Evolutionary conservation across 257 asterid genomes (phyloP), one percentile per base, ranked within the genome.

Genomic region (Galeopsis tetrahit): DNA sequence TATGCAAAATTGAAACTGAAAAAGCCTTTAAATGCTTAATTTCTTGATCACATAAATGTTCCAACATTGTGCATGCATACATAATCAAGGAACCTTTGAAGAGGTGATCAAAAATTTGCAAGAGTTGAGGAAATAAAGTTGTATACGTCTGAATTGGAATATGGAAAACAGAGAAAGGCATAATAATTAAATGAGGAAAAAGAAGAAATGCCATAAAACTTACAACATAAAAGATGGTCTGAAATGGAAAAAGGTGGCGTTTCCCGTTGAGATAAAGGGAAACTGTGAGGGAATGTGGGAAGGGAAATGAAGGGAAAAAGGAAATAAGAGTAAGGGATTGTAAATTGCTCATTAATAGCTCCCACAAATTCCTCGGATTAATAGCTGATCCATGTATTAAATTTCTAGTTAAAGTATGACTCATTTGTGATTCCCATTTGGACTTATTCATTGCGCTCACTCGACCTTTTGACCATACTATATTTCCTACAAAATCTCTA

Each of bases 321-420:
- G 34, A 43, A 36, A 31, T 2, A 9, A 5, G 70, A 38, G 51
- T 32, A 55, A 38, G 49, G 38, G 73, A 68, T 57, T 31, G 77
- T 13, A 44, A 72, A 31, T 64, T 28, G 75, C 74, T 65, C 35
- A 72, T 67, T 68, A 66, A 72, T 77, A 58, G 28, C 59, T 57
- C 76, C 82, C 94, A 82, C 82, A 68, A 70, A 74, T 83, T 70
- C 78, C 53, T 79, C 86, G 86, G 66, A 70, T 69, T 74, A 63
- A 72, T 78, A 63, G 85, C 76, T 72, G 52, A 14, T 79, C 82
- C 86, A 55, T 73, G 66, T 69, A 74, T 76, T 68, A 6, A 17
- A 52, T 11, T 11, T 61, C 57, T 38, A 43, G 46, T 72, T 42
- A 4, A 51, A 15, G 13, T 49, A 13, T 21, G 66, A 61, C 59